Conservation (phyloP, 2,329 filamentous ascomycete genomes). For the Coccinonectria pachysandricola region DNA sequence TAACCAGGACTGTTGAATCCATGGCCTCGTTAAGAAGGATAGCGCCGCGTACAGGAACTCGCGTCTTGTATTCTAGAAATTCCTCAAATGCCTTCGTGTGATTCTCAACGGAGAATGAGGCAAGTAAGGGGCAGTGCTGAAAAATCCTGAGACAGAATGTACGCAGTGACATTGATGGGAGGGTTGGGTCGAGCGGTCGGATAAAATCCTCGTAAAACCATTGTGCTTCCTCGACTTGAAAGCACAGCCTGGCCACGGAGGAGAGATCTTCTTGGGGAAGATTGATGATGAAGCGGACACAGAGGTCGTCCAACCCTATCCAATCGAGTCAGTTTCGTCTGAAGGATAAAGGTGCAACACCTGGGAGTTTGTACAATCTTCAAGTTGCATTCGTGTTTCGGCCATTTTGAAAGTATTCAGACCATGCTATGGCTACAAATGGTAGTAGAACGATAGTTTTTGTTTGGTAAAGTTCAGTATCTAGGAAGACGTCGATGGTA, state of each 20-base stretch:
- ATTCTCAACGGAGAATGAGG: constrained; percentile 65
- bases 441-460: constrained; percentile 4
- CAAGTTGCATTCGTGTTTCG: constrained; percentile 71
- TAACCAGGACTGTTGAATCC: constrained; percentile 87
- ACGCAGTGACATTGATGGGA: constrained; percentile 78
- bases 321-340: constrained; percentile 13
- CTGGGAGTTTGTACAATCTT: constrained; percentile 59
- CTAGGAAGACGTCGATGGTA: constrained; percentile 21
- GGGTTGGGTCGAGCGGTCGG: constrained; percentile 70
- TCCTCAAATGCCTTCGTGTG: constrained; percentile 79
- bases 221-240: constrained; percentile 97
- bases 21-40: constrained; percentile 90
- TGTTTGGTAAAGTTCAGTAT: constrained; percentile 22
- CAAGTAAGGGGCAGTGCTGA: constrained; percentile 82
- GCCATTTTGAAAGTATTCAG: constrained; percentile 50
- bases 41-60: constrained; percentile 86
- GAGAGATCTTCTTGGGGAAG: constrained; percentile 83
- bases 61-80: constrained; percentile 88
- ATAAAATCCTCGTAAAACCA: constrained; percentile 99
- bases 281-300: constrained; percentile 97
- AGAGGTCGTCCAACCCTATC: constrained; percentile 89
- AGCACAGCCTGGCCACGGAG: constrained; percentile 89
- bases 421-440: constrained; percentile 18
- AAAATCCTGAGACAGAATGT: constrained; percentile 87
- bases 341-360: constrained; percentile 5